phyloP scores from a whole-genome alignment of 2,329 filamentous ascomycete genomes.

The Apiospora rasikravindrae region DNA sequence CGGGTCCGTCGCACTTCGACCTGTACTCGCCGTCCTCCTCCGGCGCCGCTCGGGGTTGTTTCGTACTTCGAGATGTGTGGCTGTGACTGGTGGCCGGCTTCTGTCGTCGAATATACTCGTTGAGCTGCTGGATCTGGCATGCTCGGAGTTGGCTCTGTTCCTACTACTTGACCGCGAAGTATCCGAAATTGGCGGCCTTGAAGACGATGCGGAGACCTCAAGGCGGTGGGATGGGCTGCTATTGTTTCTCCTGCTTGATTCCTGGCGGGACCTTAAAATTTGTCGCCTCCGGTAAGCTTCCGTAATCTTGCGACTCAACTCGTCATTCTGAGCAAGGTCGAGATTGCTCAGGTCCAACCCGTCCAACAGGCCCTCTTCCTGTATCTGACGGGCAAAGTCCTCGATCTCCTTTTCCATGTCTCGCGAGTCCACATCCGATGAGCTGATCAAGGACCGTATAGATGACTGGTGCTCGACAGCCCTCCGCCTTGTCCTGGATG shows the following conservation, averaged over 20 bases:
- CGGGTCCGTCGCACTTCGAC: slow-evolving; percentile 60
- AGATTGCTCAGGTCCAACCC: slow-evolving; percentile 89
- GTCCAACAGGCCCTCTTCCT: slow-evolving; percentile 85
- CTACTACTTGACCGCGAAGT: slow-evolving; percentile 33
- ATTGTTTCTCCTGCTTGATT: slow-evolving; percentile 51
- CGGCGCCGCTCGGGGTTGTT: slow-evolving; percentile 51
- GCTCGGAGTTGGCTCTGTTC: slow-evolving; percentile 38
- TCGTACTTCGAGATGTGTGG: slow-evolving; percentile 55
- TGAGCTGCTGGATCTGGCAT: slow-evolving; percentile 44
- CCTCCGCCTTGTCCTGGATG: slow-evolving; percentile 48
- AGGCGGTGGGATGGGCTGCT: slow-evolving; percentile 46
- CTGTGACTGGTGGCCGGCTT: slow-evolving; percentile 56
- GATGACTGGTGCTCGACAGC: slow-evolving; percentile 90
- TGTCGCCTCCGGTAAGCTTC: slow-evolving; percentile 84
- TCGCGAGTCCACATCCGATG: slow-evolving; percentile 75
- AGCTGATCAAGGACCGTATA: slow-evolving; percentile 81
- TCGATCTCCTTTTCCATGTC: slow-evolving; percentile 89
- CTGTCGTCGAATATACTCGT: slow-evolving; percentile 52
- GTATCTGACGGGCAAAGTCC: slow-evolving; percentile 86
- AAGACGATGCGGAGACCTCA: slow-evolving; percentile 33
- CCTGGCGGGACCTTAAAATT: slow-evolving; percentile 60
- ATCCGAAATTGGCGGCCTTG: slow-evolving; percentile 34
- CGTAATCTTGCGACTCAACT: slow-evolving; percentile 87
- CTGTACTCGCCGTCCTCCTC: slow-evolving; percentile 59
- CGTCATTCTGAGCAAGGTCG: slow-evolving; percentile 82